Conservation (phyloP, 2,329 filamentous ascomycete genomes). For the Botrytis cinerea region DNA sequence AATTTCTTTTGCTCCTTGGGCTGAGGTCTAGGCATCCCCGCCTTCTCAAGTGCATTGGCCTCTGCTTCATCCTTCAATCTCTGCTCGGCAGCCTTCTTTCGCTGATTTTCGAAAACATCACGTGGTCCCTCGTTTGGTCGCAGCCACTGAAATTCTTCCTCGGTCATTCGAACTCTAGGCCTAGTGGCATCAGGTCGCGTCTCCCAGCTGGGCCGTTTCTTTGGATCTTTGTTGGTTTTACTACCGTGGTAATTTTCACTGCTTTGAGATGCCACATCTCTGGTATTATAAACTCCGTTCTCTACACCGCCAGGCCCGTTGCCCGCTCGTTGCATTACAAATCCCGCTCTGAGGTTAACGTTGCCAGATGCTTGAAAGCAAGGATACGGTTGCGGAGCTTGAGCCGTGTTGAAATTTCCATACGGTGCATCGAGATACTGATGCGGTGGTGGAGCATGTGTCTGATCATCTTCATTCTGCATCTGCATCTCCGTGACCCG, state of each 20-base stretch:
- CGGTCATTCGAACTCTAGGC: background rate
- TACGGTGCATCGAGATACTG: background rate
- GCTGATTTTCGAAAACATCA: background rate
- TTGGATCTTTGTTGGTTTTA: rapidly evolving
- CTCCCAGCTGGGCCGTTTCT: background rate
- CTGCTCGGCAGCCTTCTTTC: background rate
- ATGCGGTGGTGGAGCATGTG: background rate
- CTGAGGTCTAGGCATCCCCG: background rate
- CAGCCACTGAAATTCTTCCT: slow-evolving; percentile 8
- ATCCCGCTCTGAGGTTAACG: too few species aligned
- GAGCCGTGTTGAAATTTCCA: rapidly evolving
- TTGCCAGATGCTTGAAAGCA: background rate
- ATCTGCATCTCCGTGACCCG: too few species aligned
- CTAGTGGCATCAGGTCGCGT: background rate
- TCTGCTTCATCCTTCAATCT: background rate
- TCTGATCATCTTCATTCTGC: background rate
- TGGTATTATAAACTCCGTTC: background rate
- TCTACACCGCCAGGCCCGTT: rapidly evolving
- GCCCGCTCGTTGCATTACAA: background rate
- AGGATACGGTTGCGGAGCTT: rapidly evolving
- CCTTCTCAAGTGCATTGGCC: background rate
- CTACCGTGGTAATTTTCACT: too few species aligned
- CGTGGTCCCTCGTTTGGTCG: background rate
- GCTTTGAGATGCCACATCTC: background rate
- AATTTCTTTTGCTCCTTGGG: background rate